A percentile compares a stretch with the other conserved stretches of the same genome.
These are phyloP conservation scores for Leccinum variicolor DNA, from an alignment of 768 basidiomycete genomes.

Conservation along the genomic window DNA sequence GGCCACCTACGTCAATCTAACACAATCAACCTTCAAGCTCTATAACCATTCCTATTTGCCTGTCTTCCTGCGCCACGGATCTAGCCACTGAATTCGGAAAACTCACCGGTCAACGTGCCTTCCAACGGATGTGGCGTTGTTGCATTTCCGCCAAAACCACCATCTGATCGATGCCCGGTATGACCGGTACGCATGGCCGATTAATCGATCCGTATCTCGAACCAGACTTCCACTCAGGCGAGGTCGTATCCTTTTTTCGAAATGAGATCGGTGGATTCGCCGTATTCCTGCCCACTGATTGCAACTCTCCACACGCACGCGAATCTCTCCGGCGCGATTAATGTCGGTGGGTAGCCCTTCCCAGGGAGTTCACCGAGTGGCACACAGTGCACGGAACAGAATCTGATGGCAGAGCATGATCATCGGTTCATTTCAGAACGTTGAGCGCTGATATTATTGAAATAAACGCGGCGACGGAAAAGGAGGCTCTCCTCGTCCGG, in stretches of 20 bases:
- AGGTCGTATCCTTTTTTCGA: constrained; percentile 1
- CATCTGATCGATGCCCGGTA: constrained; percentile 5
- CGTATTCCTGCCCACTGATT: neutral
- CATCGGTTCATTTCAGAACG: neutral
- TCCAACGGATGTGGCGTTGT: neutral
- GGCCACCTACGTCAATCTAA: neutral
- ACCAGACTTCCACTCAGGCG: neutral
- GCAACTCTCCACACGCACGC: neutral
- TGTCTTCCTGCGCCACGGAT: neutral
- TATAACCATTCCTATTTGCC: neutral
- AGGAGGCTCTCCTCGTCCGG: neutral
- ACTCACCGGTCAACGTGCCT: neutral
- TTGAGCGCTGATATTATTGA: neutral
- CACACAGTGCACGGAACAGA: neutral
- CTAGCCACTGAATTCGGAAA: neutral
- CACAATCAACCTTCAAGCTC: neutral
- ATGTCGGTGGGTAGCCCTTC: neutral
- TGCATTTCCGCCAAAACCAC: constrained; percentile 7
- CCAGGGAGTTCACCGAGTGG: neutral
- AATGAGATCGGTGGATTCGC: constrained; percentile 10
- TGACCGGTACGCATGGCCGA: constrained; percentile 1
- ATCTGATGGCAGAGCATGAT: neutral
- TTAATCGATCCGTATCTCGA: neutral
- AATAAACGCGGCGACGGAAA: constrained; percentile 3
- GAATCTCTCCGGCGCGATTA: constrained; percentile 5